Evolutionary conservation across 1,139 yeast genomes (phyloP), one percentile per base, ranked within the genome.

Genomic region (Kodamaea alishanica): DNA sequence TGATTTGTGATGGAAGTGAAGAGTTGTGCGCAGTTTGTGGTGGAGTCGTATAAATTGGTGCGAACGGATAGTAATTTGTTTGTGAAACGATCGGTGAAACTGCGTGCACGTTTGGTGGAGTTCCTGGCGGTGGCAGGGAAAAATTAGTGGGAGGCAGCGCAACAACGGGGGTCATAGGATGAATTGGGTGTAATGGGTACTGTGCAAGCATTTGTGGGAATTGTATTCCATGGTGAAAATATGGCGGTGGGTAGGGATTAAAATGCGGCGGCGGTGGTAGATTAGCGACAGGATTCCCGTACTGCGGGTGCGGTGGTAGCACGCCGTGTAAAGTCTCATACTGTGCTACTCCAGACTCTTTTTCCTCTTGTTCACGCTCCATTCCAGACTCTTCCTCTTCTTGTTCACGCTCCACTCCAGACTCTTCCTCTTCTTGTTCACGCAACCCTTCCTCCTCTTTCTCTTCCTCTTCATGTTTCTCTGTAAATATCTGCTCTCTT

Each of bases 401-500:
- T 11, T 35, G 10, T 39, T 34, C 28, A 8, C 41, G 39, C 23
- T 32, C 30, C 20, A 12, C 31, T 47, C 10, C 24, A 7, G 31
- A 3, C 7, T 40, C 45, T 3, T 41, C 46, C 11, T 12, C 26
- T 26, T 29, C 12, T 11, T 35, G 10, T 39, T 34, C 28, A 8
- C 41, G 39, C 23, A 55, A 52, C 20, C 3, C 20, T 15, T 15
- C 20, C 20, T 15, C 58, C 5, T 47, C 60, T 5, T 52, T 57
- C 2, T 55, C 64, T 6, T 54, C 65, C 1, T 51, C 56, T 3
- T 48, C 59, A 22, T 62, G 63, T 5, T 28, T 6, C 9, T 28
- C 30, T 38, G 42, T 20, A 51, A 74, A 73, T 8, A 74, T 74
- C 38, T 73, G 58, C 25, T 72, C 75, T 33, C 79, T 55, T 8